These are phyloP conservation scores for Candida tallmaniae DNA, from an alignment of 805 yeast species.

Conservation along the genomic window DNA sequence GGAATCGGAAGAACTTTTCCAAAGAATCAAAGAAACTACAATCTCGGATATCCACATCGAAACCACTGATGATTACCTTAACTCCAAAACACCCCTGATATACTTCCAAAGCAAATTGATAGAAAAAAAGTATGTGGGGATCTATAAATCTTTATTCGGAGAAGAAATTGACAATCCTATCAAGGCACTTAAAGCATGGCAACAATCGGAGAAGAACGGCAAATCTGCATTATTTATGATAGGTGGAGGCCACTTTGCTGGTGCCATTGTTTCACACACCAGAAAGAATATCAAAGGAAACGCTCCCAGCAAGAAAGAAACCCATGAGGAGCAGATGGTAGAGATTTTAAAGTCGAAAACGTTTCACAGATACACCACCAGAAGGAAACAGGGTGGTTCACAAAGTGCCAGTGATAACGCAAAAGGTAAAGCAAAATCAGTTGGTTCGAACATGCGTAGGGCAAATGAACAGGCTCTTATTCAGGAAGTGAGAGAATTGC, in stretches of 20 bases:
- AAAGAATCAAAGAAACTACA: slow-evolving; percentile 14
- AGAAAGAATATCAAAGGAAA: slow-evolving; percentile 56
- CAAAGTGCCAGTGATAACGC: slow-evolving; percentile 91
- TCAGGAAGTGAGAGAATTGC: slow-evolving; percentile 68
- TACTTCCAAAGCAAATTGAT: slow-evolving; percentile 49
- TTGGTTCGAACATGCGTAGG: slow-evolving; percentile 86
- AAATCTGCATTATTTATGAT: slow-evolving; percentile 84
- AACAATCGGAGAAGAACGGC: slow-evolving; percentile 18
- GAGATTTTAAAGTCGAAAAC: slow-evolving; percentile 72
- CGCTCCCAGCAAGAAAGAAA: slow-evolving; percentile 37
- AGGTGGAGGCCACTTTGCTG: slow-evolving; percentile 98
- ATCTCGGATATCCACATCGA: slow-evolving; percentile 2
- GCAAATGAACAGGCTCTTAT: slow-evolving; percentile 82
- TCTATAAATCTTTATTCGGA: slow-evolving; percentile 58
- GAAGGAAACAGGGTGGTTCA: slow-evolving; percentile 97
- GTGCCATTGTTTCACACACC: slow-evolving; percentile 79
- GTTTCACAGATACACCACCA: slow-evolving; percentile 90
- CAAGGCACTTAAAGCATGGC: slow-evolving; percentile 39
- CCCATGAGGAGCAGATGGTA: slow-evolving; percentile 59
- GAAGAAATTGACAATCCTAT: slow-evolving; percentile 44
- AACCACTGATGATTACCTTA: slow-evolving; percentile 33
- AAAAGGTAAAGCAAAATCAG: slow-evolving; percentile 92
- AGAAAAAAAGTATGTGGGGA: slow-evolving; percentile 50
- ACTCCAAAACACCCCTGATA: slow-evolving; percentile 68
- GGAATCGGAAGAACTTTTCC: slow-evolving; percentile 17